phyloP scores from a whole-genome alignment of 2,329 filamentous ascomycete genomes.

The Chrysoporthe cubensis region DNA sequence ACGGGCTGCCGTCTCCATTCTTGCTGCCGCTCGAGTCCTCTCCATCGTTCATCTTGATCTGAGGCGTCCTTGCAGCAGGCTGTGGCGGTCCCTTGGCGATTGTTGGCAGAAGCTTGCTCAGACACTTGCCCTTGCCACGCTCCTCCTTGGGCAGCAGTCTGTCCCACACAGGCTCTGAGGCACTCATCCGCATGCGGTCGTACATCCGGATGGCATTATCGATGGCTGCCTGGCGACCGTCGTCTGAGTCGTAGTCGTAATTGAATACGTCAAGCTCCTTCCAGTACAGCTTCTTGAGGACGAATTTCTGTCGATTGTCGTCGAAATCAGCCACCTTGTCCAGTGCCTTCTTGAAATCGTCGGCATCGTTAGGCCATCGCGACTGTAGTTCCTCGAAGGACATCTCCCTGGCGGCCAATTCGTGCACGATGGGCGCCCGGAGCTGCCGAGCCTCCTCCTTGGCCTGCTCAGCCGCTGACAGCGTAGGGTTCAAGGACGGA shows the following conservation, averaged over 20 bases:
- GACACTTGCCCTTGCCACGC: conserved; percentile 61
- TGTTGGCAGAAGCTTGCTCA: conserved; percentile 64
- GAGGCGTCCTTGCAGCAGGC: conserved; percentile 54
- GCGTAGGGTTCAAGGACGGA: conserved; percentile 53
- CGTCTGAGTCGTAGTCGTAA: conserved; percentile 58
- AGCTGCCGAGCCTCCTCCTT: conserved; percentile 53
- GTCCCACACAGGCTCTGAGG: conserved; percentile 64
- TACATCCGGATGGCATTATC: conserved; percentile 64
- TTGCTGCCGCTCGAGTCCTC: conserved; percentile 51
- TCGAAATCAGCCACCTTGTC: conserved; percentile 63
- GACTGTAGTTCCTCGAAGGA: conserved; percentile 52
- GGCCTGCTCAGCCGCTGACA: conserved; percentile 55
- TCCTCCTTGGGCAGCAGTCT: conserved; percentile 61
- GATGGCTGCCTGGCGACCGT: conserved; percentile 62
- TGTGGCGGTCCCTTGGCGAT: conserved; percentile 57
- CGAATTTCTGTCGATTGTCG: conserved; percentile 54
- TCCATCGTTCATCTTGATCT: conserved; percentile 53
- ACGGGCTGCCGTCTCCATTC: conserved; percentile 46
- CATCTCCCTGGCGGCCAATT: conserved; percentile 60
- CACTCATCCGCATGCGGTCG: conserved; percentile 61
- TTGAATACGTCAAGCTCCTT: conserved; percentile 68
- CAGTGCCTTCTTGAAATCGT: conserved; percentile 59
- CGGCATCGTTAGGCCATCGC: conserved; percentile 55
- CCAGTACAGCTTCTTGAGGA: conserved; percentile 60
- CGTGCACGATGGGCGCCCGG: conserved; percentile 58